Percentiles rank a stretch among this genome's conserved stretches.
phyloP scores from a whole-genome alignment of 2,329 filamentous ascomycete species.

The Verticillium zaregamsianum region DNA sequence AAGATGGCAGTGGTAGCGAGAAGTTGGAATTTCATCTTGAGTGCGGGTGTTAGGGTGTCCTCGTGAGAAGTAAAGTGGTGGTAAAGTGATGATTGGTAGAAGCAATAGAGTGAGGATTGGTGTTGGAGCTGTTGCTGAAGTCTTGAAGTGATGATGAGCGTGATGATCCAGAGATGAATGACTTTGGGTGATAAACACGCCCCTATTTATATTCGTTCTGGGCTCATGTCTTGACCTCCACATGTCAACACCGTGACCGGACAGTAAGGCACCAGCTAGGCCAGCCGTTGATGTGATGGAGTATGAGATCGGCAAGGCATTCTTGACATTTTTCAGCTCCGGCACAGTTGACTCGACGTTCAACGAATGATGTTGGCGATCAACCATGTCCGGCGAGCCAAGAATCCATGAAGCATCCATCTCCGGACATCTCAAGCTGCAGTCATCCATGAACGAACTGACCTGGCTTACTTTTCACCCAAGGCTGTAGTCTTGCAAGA shows the following conservation, averaged over 20 bases:
- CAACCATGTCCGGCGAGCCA: not conserved
- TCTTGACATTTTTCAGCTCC: not conserved
- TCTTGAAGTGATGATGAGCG: not conserved
- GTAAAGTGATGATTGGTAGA: not conserved
- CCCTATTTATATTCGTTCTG: not conserved
- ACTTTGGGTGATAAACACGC: not conserved
- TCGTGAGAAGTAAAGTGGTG: not conserved
- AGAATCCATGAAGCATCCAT: not conserved
- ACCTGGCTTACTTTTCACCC: not conserved
- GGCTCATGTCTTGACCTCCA: not conserved
- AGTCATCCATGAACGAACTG: not conserved
- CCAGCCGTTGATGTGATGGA: no score
- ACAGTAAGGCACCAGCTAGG: no score
- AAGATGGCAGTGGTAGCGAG: constrained; percentile 7
- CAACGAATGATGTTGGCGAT: not conserved
- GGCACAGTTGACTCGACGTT: not conserved
- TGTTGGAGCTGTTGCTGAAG: not conserved
- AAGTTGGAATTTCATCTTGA: constrained; percentile 12
- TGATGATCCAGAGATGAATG: not conserved
- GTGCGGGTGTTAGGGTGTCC: not conserved
- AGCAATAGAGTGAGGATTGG: not conserved
- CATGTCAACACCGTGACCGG: not conserved
- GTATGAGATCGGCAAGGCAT: not conserved
- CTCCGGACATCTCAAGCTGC: not conserved
- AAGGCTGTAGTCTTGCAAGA: not conserved